Evolutionary conservation across 192 early-diverging fungal genomes (phyloP), one percentile per base, ranked within the genome.

Genomic region (Mortierella antarctica): DNA sequence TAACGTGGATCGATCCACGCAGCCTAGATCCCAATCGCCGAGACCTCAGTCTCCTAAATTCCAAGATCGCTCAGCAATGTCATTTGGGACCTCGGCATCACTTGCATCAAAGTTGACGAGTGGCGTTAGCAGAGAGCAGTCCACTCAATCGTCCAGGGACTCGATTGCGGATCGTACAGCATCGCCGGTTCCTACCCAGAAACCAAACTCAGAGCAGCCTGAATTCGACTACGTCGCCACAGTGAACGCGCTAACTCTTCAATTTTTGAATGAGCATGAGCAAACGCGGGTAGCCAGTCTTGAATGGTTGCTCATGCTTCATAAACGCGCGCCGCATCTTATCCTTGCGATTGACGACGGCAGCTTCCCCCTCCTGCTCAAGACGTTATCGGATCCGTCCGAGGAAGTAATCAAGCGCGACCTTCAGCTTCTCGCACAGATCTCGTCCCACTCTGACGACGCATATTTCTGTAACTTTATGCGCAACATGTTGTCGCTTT

Each of bases 291-390:
- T 96, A 5, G 94, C 95, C 0, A 93, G 94, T 44, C 84, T 99
- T 76, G 96, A 97, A 45, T 99, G 98, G 98, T 85, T 99, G 12
- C 74, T 97, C n/a, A 96, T 99, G 91, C 82, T 99, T 49, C 97
- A 99, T 73, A 93, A 92, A 57, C 97, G 97, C 67, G 92, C 95
- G 9, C 96, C 97, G 0, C 90, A 89, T 55, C 82, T 95, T 73
- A 96, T 98, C 55, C 85, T 98, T 47, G 91, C 91, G 60, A 91
- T 95, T 1, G 96, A 98, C 67, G 94, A 98, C 70, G 92, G 91
- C 56, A 94, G 93, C 46, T 95, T 97, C 64, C 91, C 93, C 11
- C 92, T 93, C 14, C 83, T 99, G 44, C 88, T 99, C n/a, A 94
- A 95, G 71, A 93, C 94, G 21, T 82, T 99, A 12, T 95, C 95